Evolutionary conservation across 2,329 filamentous ascomycete species (phyloP).

Genomic region (Reticulascus tulasneorum): DNA sequence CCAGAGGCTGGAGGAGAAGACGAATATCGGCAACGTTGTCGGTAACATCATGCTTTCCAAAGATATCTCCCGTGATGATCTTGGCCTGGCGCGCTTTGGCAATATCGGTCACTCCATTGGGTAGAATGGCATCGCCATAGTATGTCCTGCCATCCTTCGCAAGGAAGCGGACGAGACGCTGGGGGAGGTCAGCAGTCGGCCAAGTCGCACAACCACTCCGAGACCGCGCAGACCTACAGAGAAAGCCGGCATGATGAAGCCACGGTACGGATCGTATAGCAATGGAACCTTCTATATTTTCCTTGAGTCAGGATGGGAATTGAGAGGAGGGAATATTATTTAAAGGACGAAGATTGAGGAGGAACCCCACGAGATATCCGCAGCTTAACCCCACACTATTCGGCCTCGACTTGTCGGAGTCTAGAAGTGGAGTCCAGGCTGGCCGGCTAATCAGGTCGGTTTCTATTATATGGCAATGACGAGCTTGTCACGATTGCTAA

Average conservation of each 20-base stretch:
- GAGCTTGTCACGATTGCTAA: no score
- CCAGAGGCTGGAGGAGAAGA: constrained; percentile 59
- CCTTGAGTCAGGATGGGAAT: no score
- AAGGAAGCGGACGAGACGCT: constrained; percentile 72
- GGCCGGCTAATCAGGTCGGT: no score
- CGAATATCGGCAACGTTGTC: constrained; percentile 54
- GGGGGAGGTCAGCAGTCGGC: constrained; percentile 8
- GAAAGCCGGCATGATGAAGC: constrained; percentile 38
- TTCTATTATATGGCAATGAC: no score
- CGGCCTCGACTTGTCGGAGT: no score
- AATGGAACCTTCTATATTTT: not conserved
- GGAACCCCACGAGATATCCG: no score
- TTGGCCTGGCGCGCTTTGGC: constrained; percentile 56
- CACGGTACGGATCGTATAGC: no score
- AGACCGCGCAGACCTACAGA: constrained; percentile 32
- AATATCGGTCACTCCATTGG: constrained; percentile 55
- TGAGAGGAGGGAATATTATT: no score
- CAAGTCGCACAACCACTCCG: not conserved
- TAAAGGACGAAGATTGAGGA: no score
- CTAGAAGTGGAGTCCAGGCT: no score
- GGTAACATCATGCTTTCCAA: constrained; percentile 60
- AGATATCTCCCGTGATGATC: constrained; percentile 63
- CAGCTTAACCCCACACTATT: no score
- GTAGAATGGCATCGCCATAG: constrained; percentile 72
- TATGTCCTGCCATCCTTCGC: constrained; percentile 66